Evolutionary conservation across 306 rosid genomes (phyloP), one percentile per base, ranked within the genome.

Genomic region (Quercus suber): DNA sequence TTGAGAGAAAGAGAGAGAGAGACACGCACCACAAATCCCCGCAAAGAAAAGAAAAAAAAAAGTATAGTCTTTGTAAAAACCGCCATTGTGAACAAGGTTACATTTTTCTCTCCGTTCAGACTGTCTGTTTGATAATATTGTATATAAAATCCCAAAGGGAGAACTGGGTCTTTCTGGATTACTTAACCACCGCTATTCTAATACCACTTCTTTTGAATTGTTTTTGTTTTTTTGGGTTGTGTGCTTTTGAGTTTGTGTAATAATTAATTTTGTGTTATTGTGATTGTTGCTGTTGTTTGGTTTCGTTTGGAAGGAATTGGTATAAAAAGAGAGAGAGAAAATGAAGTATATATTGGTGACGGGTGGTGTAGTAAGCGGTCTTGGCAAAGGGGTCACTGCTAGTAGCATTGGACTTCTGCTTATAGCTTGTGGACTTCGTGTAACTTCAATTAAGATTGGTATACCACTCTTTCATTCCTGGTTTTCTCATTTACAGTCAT

Each of bases 311-410:
- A 19, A 67, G 21, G 27, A 69, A 19, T 3, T 41, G 45, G 45
- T 25, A 19, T 55, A 31, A 49, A 45, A 55, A 51, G 27, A 69
- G 21, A 65, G 55, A 79, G 78, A 81, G 51, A 84, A 65, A 80
- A 93, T 93, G 97, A 93, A 91, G 92, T 93, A 89, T 74, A 91
- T 93, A 41, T 84, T 93, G 89, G 97, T 93, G 83, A 93, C 96
- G 19, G 97, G 97, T 87, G 97, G 97, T 73, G 97, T 93, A 81
- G 97, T 93, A 9, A 93, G 97, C 83, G 97, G 96, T 80, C 97
- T 93, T 8, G 97, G 97, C 41, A 93, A 93, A 86, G 97, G 97
- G 68, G 97, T 93, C 82, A 91, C 97, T 15, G 96, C 97, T 19
- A 93, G 97, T 65, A 91, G 96, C 86, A 89, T 93, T 74, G 94